Evolutionary conservation across 2,329 filamentous ascomycete species (phyloP), one percentile per base, ranked within the genome.

Genomic region (Lojkania enalia): DNA sequence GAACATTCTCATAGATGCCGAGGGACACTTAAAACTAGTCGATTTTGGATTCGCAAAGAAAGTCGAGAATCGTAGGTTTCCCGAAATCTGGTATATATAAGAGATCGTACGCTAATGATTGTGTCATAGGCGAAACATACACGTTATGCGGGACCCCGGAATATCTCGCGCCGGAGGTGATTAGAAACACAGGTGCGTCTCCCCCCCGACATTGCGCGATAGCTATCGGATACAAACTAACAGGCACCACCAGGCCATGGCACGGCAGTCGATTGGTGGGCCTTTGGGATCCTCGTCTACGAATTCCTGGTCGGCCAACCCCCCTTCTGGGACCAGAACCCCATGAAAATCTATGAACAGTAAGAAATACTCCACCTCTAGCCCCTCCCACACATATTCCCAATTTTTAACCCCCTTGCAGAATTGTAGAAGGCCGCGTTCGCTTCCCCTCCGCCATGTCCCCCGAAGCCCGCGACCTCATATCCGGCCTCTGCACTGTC

Each of bases 31-130:
- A 58, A 90, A 89, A 69, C 76, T 92, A 37, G 88, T 92, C 3
- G 88, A 92, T 69, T 92, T 92, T 73, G 88, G 88, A 9, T 92
- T 92, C 63, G 88, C 88, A 33, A 92, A 92, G 76, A 82, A 86
- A 51, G 77, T 92, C 18, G 85, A 87, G 23, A 76, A 78, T 51
- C 72, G 77, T 79, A 62, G 61, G 72, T 54, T 6, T 40, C 7
- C 7, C n/a, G n/a, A n/a, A n/a, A n/a, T n/a, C n/a, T n/a, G n/a
- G n/a, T n/a, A n/a, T n/a, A 27, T n/a, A 27, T 7, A 27, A 27
- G 7, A n/a, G n/a, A 7, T 27, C 23, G 7, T 7, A n/a, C 7
- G 23, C 23, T 7, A 27, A 9, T 27, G 23, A n/a, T n/a, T 27
- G 23, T 9, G 7, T 27, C 7, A 27, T 33, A 78, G 76, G 77